Evolutionary conservation across 495 filamentous ascomycete species (phyloP).

Genomic region (Hyaloscypha variabilis): DNA sequence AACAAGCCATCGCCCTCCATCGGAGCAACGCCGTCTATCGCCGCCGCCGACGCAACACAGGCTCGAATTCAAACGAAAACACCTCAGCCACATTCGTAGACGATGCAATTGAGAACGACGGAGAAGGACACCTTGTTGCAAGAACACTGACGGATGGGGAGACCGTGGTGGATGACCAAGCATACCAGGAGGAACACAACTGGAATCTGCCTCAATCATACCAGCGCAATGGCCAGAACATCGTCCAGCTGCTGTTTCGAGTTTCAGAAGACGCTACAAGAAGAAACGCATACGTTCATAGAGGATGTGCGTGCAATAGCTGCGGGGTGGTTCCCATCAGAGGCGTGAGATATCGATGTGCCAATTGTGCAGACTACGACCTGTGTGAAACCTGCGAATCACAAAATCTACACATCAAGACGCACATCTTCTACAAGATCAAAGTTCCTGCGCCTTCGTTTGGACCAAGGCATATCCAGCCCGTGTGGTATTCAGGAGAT

Average conservation of each 20-base stretch:
- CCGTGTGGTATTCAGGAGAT: slow-evolving; percentile 90
- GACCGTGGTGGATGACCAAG: slow-evolving; percentile 61
- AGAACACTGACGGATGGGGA: slow-evolving; percentile 53
- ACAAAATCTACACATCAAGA: slow-evolving; percentile 82
- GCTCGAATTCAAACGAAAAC: slow-evolving; percentile 26
- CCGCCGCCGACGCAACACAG: slow-evolving; percentile 32
- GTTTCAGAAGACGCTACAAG: slow-evolving; percentile 83
- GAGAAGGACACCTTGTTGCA: slow-evolving; percentile 39
- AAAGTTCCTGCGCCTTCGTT: slow-evolving; percentile 72
- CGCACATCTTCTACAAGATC: slow-evolving; percentile 95
- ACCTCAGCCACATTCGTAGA: slow-evolving; percentile 16
- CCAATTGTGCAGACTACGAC: slow-evolving; percentile 92
- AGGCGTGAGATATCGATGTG: slow-evolving; percentile 87
- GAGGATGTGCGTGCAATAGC: slow-evolving; percentile 89
- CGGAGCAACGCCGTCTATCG: slow-evolving; percentile 62
- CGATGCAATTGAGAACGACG: slow-evolving; percentile 48
- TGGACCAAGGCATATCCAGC: slow-evolving; percentile 67
- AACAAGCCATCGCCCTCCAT: slow-evolving; percentile 41
- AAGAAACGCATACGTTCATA: slow-evolving; percentile 87
- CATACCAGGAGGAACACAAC: slow-evolving; percentile 56
- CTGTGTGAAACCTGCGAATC: slow-evolving; percentile 89
- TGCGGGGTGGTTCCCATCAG: slow-evolving; percentile 86
- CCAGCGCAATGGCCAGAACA: slow-evolving; percentile 68
- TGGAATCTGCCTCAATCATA: slow-evolving; percentile 38
- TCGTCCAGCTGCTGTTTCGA: slow-evolving; percentile 72